phyloP scores from a whole-genome alignment of 1,284 basidiomycete genomes.

The Sphagnurus paluster region DNA sequence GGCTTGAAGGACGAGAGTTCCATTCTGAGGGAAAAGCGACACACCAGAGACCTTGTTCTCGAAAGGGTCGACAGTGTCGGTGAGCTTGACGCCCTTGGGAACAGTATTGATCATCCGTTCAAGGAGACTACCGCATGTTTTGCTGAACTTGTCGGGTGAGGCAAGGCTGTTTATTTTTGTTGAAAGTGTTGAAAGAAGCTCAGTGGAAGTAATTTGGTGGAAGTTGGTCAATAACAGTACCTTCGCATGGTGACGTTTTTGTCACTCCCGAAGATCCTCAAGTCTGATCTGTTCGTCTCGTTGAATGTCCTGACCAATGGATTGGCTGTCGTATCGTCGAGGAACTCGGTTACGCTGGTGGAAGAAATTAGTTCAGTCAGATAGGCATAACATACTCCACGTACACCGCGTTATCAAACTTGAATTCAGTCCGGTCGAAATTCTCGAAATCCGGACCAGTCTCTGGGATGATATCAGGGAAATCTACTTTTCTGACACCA shows the following conservation, averaged over 20 bases:
- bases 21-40: not conserved
- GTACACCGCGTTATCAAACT: conserved; percentile 3
- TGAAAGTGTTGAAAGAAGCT: too few species aligned
- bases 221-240: not conserved
- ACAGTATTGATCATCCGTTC: conserved; percentile 28
- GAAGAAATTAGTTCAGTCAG: not conserved
- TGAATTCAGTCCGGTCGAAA: not conserved
- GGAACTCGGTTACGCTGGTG: conserved; percentile 2
- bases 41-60: not conserved
- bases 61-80: conserved; percentile 19
- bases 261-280: conserved; percentile 24
- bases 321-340: not conserved
- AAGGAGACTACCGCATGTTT: conserved; percentile 19
- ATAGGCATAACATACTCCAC: not conserved
- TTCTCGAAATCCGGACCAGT: conserved; percentile 2
- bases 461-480: conserved; percentile 36
- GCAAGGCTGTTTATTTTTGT: too few species aligned
- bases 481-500: conserved; percentile 13
- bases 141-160: not conserved
- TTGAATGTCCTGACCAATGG: conserved; percentile 35
- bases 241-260: not conserved
- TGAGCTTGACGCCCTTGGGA: conserved; percentile 19
- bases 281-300: conserved; percentile 36
- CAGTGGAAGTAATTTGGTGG: too few species aligned
- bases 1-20: not conserved